Evolutionary conservation across 2,329 filamentous ascomycete species (phyloP).

Genomic region (Hypocreales sp.): DNA sequence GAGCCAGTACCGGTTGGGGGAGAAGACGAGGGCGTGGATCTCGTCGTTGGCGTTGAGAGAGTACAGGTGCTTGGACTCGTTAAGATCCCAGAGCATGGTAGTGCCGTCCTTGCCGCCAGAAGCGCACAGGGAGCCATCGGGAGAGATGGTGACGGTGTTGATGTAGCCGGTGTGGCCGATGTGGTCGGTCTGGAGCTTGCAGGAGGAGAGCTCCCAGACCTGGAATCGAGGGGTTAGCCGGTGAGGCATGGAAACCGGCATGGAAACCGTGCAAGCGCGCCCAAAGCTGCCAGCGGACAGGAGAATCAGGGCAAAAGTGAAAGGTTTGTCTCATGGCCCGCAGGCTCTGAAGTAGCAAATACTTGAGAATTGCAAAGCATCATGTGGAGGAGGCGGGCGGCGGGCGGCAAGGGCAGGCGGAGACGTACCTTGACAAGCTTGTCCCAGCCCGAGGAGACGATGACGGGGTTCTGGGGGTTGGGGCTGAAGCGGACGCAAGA

Average conservation of each 20-base stretch:
- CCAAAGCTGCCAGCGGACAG: too few relatives aligned
- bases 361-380: slow-evolving; percentile 85
- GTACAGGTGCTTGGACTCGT: slow-evolving; percentile 99
- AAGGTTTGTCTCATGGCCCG: slow-evolving; percentile 91
- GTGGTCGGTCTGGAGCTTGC: slow-evolving; percentile 99
- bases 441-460: slow-evolving; percentile 97
- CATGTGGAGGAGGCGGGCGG: slow-evolving; percentile 36
- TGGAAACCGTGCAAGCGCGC: too few relatives aligned
- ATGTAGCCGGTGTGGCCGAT: slow-evolving; percentile 99
- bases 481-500: slow-evolving; percentile 99
- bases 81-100: slow-evolving; percentile 99
- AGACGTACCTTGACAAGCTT: slow-evolving; percentile 97
- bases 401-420: slow-evolving; percentile 3
- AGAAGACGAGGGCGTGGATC: slow-evolving; percentile 99
- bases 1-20: slow-evolving; percentile 99
- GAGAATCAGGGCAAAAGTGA: slow-evolving; percentile 81
- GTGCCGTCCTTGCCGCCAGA: slow-evolving; percentile 99
- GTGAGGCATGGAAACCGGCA: too few relatives aligned
- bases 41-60: slow-evolving; percentile 98
- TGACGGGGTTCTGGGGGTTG: slow-evolving; percentile 99
- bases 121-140: slow-evolving; percentile 96
- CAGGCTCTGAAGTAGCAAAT: slow-evolving; percentile 99
- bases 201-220: slow-evolving; percentile 99
- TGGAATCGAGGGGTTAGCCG: slow-evolving; percentile 19
- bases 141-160: slow-evolving; percentile 99